Evolutionary conservation across 495 filamentous ascomycete genomes (phyloP).

Genomic region (Tetracladium marchalianum): DNA sequence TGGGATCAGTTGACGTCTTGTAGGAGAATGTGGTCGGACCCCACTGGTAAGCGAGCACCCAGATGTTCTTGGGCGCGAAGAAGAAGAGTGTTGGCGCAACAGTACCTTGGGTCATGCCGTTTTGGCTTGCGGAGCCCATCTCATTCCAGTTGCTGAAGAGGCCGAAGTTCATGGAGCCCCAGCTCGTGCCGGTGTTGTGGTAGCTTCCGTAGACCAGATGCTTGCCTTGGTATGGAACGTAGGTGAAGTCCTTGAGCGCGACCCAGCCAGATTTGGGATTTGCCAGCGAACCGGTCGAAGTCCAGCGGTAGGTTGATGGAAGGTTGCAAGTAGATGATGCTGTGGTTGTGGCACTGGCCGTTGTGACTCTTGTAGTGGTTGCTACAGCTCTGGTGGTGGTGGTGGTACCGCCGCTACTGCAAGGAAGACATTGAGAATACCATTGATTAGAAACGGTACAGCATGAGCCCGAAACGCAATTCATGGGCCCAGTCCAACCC

Average conservation of each 20-base stretch:
- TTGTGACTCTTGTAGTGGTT: background rate
- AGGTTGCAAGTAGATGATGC: slow-evolving; percentile 31
- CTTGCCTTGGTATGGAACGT: slow-evolving; percentile 26
- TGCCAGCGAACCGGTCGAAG: slow-evolving; percentile 37
- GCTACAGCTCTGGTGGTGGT: background rate
- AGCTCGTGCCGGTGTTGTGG: slow-evolving; percentile 28
- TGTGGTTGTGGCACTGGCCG: background rate
- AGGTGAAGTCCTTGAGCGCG: slow-evolving; percentile 50
- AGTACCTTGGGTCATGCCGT: slow-evolving; percentile 31
- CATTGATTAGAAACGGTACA: slow-evolving; percentile 19
- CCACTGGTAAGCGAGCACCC: slow-evolving; percentile 55
- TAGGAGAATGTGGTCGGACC: slow-evolving; percentile 48
- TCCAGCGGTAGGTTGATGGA: slow-evolving; percentile 46
- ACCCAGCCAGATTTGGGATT: slow-evolving; percentile 40
- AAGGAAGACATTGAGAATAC: slow-evolving; percentile 21
- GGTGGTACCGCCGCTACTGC: too few species aligned
- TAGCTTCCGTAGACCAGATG: background rate
- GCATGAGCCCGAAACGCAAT: slow-evolving; percentile 11
- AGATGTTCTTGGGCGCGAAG: slow-evolving; percentile 48
- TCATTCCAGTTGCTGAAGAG: slow-evolving; percentile 43
- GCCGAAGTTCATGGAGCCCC: slow-evolving; percentile 47
- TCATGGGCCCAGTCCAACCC: slow-evolving; percentile 13
- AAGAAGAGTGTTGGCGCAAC: slow-evolving; percentile 54
- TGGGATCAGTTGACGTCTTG: slow-evolving; percentile 45
- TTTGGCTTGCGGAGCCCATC: slow-evolving; percentile 45